Evolutionary conservation across 192 early-diverging fungal species (phyloP).

Genomic region (Backusella sp.): DNA sequence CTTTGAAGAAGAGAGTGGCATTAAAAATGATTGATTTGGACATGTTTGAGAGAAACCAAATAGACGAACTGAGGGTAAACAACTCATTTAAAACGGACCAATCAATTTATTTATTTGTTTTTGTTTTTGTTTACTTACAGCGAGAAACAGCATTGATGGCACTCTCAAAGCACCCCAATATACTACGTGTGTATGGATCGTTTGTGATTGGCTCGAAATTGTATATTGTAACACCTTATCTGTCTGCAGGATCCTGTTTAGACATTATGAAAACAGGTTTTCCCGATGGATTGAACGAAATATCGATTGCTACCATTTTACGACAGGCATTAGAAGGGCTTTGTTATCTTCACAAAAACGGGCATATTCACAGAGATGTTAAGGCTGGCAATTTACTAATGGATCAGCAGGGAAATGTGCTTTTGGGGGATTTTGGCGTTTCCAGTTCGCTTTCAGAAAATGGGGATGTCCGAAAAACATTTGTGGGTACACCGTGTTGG

Average conservation of each 20-base stretch:
- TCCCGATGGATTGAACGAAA: slow-evolving; percentile 79
- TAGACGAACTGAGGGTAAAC: slow-evolving; percentile 78
- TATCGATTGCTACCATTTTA: slow-evolving; percentile 74
- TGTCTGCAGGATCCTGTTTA: slow-evolving; percentile 75
- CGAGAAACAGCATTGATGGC: slow-evolving; percentile 86
- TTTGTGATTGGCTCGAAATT: slow-evolving; percentile 80
- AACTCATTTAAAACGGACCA: not conserved
- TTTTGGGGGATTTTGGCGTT: slow-evolving; percentile 69
- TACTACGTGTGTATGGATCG: slow-evolving; percentile 77
- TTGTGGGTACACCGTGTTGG: slow-evolving; percentile 72
- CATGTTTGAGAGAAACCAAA: slow-evolving; percentile 88
- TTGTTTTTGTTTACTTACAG: slow-evolving; percentile 30
- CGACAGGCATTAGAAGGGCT: slow-evolving; percentile 70
- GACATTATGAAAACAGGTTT: slow-evolving; percentile 87
- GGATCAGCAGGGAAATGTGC: slow-evolving; percentile 63
- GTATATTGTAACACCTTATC: slow-evolving; percentile 84
- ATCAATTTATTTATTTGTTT: not conserved
- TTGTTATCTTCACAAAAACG: slow-evolving; percentile 61
- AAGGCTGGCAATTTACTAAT: slow-evolving; percentile 70
- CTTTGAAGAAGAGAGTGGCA: slow-evolving; percentile 64
- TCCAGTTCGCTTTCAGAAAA: slow-evolving; percentile 63
- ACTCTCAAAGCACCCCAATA: slow-evolving; percentile 81
- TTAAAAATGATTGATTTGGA: slow-evolving; percentile 90
- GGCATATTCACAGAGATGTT: slow-evolving; percentile 70
- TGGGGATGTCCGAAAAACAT: slow-evolving; percentile 64